These are phyloP conservation scores for Phoma sp. DNA, from an alignment of 2,329 filamentous ascomycete species.

Conservation along the genomic window DNA sequence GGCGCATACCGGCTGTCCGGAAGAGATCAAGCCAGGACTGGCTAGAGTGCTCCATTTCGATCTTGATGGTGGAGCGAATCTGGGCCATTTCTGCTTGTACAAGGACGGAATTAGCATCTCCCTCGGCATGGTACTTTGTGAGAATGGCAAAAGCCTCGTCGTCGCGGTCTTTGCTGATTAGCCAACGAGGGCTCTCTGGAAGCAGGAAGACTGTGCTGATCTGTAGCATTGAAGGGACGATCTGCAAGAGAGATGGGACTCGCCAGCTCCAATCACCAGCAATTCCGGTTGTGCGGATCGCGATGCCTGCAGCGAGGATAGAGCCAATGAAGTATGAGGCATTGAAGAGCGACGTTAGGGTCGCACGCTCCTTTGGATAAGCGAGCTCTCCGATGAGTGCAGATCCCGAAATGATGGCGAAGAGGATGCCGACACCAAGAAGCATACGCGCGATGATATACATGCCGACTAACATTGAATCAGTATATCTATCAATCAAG, in stretches of 20 bases:
- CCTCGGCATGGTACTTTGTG: slow-evolving; percentile 54
- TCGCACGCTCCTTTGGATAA: slow-evolving; percentile 66
- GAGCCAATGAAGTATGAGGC: slow-evolving; percentile 63
- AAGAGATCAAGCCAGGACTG: slow-evolving; percentile 62
- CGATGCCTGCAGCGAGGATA: slow-evolving; percentile 57
- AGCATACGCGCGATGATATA: slow-evolving; percentile 66
- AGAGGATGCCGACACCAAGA: slow-evolving; percentile 67
- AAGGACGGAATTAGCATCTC: slow-evolving; percentile 44
- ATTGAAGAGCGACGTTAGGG: slow-evolving; percentile 68
- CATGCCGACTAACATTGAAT: slow-evolving; percentile 54
- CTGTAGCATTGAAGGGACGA: slow-evolving; percentile 55
- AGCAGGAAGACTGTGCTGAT: slow-evolving; percentile 48
- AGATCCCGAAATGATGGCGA: slow-evolving; percentile 65
- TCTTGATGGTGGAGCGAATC: slow-evolving; percentile 63
- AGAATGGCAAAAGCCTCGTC: slow-evolving; percentile 50
- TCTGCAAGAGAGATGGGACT: slow-evolving; percentile 58
- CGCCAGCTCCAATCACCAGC: slow-evolving; percentile 56
- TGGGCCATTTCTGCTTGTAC: slow-evolving; percentile 66
- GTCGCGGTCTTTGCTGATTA: slow-evolving; percentile 59
- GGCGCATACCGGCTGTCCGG: slow-evolving; percentile 53
- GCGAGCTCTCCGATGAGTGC: slow-evolving; percentile 66
- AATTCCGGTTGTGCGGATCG: slow-evolving; percentile 57
- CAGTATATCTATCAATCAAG: slow-evolving; percentile 1
- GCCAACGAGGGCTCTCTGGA: slow-evolving; percentile 55
- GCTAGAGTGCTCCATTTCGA: slow-evolving; percentile 62